These are phyloP conservation scores for Geosmithia putterillii DNA, from an alignment of 2,329 filamentous ascomycete species.

Conservation along the genomic window DNA sequence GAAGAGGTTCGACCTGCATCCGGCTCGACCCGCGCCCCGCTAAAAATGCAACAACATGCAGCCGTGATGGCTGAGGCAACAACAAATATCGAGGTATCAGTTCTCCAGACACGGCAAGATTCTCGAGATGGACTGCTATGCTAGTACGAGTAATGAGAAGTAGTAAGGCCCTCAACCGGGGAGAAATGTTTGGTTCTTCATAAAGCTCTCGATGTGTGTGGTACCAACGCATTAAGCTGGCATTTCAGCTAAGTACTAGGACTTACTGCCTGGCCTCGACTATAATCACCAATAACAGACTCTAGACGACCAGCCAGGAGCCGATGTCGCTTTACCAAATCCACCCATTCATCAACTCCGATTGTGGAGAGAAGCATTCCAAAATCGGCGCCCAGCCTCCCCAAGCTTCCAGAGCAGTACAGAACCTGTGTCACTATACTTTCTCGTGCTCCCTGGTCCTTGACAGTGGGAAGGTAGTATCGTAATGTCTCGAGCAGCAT, in stretches of 20 bases:
- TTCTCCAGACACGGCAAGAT: background rate
- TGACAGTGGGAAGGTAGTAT: constrained; percentile 68
- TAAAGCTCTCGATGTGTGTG: background rate
- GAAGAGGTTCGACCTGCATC: background rate
- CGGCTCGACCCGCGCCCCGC: background rate
- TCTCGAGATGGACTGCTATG: background rate
- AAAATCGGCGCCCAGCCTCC: constrained; percentile 84
- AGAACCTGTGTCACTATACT: constrained; percentile 85
- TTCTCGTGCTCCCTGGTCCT: constrained; percentile 68
- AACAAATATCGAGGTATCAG: background rate
- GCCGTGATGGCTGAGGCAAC: background rate
- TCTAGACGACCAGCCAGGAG: constrained; percentile 71
- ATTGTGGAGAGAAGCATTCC: constrained; percentile 63
- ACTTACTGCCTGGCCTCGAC: constrained; percentile 6
- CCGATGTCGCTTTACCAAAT: constrained; percentile 78
- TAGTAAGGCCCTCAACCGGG: too few species aligned
- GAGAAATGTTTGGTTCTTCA: background rate
- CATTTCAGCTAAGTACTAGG: constrained; percentile 1
- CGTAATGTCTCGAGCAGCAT: constrained; percentile 68
- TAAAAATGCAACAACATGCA: background rate
- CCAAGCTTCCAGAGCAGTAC: constrained; percentile 85
- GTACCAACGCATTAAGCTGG: background rate
- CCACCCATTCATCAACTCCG: constrained; percentile 65
- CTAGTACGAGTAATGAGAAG: too few species aligned
- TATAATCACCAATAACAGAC: constrained; percentile 46